These are phyloP conservation scores for Sarocladium strictum DNA, from an alignment of 2,329 filamentous ascomycete species.

Conservation along the genomic window DNA sequence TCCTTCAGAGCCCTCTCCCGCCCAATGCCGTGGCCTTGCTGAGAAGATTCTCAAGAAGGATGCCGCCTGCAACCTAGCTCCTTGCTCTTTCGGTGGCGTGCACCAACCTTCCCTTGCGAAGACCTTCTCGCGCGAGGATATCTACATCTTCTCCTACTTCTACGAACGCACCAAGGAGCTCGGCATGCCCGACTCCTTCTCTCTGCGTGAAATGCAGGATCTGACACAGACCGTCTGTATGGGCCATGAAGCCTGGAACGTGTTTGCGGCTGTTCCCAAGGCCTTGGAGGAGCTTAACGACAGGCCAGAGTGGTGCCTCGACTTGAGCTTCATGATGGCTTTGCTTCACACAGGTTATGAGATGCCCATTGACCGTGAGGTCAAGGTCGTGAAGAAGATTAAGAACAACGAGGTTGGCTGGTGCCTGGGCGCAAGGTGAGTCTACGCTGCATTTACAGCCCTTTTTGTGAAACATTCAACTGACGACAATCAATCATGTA, in stretches of 20 bases:
- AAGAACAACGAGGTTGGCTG: conserved; percentile 94
- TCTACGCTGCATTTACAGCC: conserved; percentile 6
- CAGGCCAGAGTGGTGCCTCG: conserved; percentile 86
- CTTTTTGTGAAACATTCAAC: too few relatives aligned
- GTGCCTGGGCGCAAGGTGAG: conserved; percentile 93
- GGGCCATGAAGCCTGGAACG: conserved; percentile 70
- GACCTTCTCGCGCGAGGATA: conserved; percentile 85
- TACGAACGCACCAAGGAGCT: conserved; percentile 90
- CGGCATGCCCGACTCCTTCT: conserved; percentile 98
- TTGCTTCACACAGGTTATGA: conserved; percentile 94
- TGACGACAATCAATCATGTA: too few relatives aligned
- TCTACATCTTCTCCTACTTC: conserved; percentile 98
- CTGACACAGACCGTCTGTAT: conserved; percentile 79
- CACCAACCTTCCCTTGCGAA: conserved; percentile 89
- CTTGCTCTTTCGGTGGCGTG: conserved; percentile 98
- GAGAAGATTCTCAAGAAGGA: conserved; percentile 92
- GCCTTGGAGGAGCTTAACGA: conserved; percentile 75
- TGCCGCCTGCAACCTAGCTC: conserved; percentile 69
- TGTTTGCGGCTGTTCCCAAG: conserved; percentile 69
- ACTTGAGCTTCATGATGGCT: conserved; percentile 94
- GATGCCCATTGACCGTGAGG: conserved; percentile 93
- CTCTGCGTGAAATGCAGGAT: conserved; percentile 81
- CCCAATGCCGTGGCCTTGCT: conserved; percentile 83
- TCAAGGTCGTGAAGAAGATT: conserved; percentile 98
- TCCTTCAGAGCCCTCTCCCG: conserved; percentile 65